Percentiles rank a stretch among this genome's conserved stretches.
Evolutionary conservation across 805 yeast species (phyloP).

Genomic region (Monosporozyma servazzii): DNA sequence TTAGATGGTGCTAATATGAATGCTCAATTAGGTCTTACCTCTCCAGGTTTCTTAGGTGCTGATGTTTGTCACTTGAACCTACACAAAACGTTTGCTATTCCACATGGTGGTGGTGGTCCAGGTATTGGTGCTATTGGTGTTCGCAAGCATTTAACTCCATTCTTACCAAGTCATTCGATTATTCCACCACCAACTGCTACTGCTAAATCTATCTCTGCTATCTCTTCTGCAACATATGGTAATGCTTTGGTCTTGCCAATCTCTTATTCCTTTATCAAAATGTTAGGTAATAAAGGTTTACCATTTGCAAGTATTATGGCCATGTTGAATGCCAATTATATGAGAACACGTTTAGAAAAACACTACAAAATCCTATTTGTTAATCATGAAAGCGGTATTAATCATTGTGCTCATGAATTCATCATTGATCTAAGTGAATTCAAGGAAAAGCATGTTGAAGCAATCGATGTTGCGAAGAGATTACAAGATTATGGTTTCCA

Average conservation of each 20-base stretch:
- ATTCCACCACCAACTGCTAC: slow-evolving; percentile 21
- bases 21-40: slow-evolving; percentile 95
- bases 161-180: slow-evolving; percentile 71
- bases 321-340: slow-evolving; percentile 90
- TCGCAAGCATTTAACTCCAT: slow-evolving; percentile 65
- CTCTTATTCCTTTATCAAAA: slow-evolving; percentile 87
- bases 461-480: slow-evolving; percentile 93
- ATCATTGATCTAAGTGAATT: slow-evolving; percentile 83
- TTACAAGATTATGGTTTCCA: slow-evolving; percentile 97
- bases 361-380: slow-evolving; percentile 73
- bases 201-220: slow-evolving; percentile 56
- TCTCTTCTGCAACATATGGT: slow-evolving; percentile 91
- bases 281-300: slow-evolving; percentile 80
- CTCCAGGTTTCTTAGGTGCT: slow-evolving; percentile 96
- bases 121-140: slow-evolving; percentile 99
- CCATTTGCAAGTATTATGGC: slow-evolving; percentile 86
- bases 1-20: slow-evolving; percentile 99
- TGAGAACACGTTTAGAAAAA: slow-evolving; percentile 68
- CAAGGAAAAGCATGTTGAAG: slow-evolving; percentile 75
- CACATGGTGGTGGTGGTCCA: slow-evolving; percentile 99
- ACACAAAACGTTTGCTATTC: slow-evolving; percentile 95
- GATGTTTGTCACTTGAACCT: slow-evolving; percentile 96
- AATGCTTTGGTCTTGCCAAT: slow-evolving; percentile 90
- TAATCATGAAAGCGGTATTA: slow-evolving; percentile 33
- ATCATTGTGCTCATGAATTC: slow-evolving; percentile 94